A percentile compares a stretch with the other conserved stretches of the same genome.
Evolutionary conservation across 352 stramenopile genomes (phyloP).

Genomic region (Globisporangium nagaii): DNA sequence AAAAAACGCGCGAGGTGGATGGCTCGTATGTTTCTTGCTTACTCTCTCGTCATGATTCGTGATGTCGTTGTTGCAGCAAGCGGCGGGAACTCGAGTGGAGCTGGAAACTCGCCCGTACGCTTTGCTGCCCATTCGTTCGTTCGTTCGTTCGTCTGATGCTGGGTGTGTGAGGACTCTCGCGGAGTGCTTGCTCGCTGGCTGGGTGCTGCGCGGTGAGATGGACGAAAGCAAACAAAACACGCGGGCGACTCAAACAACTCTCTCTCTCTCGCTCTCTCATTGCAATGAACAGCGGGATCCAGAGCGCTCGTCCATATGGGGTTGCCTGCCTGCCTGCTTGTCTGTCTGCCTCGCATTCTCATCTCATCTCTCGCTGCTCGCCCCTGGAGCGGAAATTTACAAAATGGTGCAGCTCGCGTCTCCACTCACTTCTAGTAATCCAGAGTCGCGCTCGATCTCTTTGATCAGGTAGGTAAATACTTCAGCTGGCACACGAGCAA

Average conservation of each 20-base stretch:
- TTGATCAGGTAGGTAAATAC: constrained; percentile 90
- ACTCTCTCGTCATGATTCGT: background rate
- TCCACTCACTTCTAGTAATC: constrained; percentile 76
- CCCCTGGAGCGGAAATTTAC: constrained; percentile 24
- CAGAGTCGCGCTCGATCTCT: constrained; percentile 86
- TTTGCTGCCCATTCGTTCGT: too few species aligned
- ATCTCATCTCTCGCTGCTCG: background rate
- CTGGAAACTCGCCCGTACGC: too few species aligned
- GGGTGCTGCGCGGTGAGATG: too few species aligned
- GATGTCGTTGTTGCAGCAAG: background rate
- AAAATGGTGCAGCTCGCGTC: constrained; percentile 75
- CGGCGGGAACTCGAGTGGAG: background rate
- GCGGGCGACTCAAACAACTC: too few species aligned
- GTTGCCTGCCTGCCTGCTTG: too few species aligned
- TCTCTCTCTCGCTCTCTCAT: too few species aligned
- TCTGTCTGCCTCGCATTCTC: background rate
- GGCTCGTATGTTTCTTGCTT: background rate
- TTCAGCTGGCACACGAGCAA: constrained; percentile 44
- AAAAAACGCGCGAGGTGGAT: background rate
- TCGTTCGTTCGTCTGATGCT: too few species aligned
- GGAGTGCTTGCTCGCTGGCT: too few species aligned
- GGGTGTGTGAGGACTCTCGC: too few species aligned
- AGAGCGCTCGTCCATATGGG: too few species aligned
- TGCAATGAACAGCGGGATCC: too few species aligned
- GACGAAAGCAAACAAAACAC: too few species aligned